Evolutionary conservation across 331 rosid species (phyloP), one percentile per base, ranked within the genome.

Genomic region (Arachis monticola): DNA sequence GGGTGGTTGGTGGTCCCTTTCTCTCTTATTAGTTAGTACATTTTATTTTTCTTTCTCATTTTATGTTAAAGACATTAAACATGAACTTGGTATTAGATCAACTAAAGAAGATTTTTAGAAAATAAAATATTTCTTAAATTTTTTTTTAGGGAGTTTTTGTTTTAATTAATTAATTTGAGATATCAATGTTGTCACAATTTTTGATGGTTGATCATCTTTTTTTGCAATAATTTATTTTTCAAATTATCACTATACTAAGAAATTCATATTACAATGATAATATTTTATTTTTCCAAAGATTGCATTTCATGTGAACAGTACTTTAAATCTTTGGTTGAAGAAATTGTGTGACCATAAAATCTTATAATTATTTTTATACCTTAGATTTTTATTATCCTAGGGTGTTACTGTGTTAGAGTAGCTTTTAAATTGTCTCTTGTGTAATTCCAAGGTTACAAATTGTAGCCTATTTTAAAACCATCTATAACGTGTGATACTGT

Each of bases 61-160:
- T 46, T 0, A 3, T n/a, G n/a, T 53, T 13, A 8, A 7, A 7
- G 7, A 10, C 68, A n/a, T 5, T 35, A 17, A 11, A 13, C n/a
- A 5, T 47, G 9, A 32, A 47, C 10, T 46, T 47, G 64, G 64
- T 38, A 32, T 74, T 74, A n/a, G 60, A 56, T 64, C 79, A 51
- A 63, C 11, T 64, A 35, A 47, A 38, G 8, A 38, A 13, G 31
- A 11, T 1, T 14, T 53, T 70, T 5, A 42, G 5, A 4, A 11
- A 42, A 22, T 35, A 41, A 27, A 8, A 65, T 12, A 45, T 10
- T 45, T 17, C n/a, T 6, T 50, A 6, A 50, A 44, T 32, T 64
- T 42, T 13, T 12, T 5, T 12, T 6, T 7, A 38, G 4, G 31
- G 38, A 41, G 2, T 5, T 6, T 61, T 38, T 27, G 47, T 61